phyloP scores from a whole-genome alignment of 176 grass and related monocot genomes.

The Triticum urartu region DNA sequence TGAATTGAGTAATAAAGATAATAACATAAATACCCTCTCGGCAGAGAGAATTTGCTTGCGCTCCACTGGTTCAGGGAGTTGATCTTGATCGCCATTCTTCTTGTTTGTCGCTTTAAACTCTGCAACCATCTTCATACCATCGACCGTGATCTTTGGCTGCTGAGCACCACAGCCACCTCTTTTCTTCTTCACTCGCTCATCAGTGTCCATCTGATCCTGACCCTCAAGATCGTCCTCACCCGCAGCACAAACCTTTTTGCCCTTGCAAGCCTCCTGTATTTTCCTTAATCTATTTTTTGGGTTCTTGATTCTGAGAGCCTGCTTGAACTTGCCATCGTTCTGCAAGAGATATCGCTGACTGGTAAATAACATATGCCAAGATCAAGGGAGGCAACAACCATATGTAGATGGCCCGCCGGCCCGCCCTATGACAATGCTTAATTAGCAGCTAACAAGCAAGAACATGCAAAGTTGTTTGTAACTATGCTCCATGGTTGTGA shows the following conservation, averaged over 20 bases:
- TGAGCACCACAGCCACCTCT: constrained; percentile 90
- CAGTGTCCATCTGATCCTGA: constrained; percentile 71
- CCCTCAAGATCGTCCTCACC: constrained; percentile 77
- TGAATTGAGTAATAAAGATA: background rate
- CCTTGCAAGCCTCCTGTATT: constrained; percentile 98
- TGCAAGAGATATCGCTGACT: constrained; percentile 32
- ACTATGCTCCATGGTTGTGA: background rate
- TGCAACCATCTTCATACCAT: constrained; percentile 99
- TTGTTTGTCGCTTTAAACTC: constrained; percentile 91
- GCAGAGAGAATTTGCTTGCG: constrained; percentile 93
- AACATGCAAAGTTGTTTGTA: background rate
- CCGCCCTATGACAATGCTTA: background rate
- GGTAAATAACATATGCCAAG: background rate
- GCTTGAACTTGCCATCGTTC: constrained; percentile 88
- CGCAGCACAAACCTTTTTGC: constrained; percentile 81
- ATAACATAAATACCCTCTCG: constrained; percentile 59
- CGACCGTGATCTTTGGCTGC: constrained; percentile 94
- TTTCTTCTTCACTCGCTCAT: constrained; percentile 85
- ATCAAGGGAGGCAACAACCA: background rate
- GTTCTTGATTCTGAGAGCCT: constrained; percentile 88
- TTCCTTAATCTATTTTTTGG: constrained; percentile 82
- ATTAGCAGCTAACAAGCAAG: background rate
- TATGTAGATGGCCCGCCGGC: background rate
- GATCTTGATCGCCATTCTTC: constrained; percentile 85
- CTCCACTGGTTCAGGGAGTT: constrained; percentile 95